Conservation (phyloP, 164 flowering plant species). For the Tinospora cordifolia region DNA sequence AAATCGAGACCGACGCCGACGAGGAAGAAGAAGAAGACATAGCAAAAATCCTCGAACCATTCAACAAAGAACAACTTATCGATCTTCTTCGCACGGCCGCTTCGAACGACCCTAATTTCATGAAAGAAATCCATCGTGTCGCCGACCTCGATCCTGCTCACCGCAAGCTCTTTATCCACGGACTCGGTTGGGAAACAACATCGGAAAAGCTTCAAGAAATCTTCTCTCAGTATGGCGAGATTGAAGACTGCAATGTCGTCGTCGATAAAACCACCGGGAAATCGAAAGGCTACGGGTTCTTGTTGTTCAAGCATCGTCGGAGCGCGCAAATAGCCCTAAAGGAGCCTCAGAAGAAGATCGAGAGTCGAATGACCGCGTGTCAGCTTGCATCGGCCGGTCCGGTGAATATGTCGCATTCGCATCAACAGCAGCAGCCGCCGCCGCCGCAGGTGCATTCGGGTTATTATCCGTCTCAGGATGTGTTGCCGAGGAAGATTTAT, state of each 20-base stretch:
- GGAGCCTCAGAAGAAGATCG: slow-evolving; percentile 42
- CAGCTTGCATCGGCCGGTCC: slow-evolving; percentile 39
- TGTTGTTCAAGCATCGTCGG: slow-evolving; percentile 30
- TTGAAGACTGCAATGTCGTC: slow-evolving; percentile 36
- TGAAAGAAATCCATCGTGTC: slow-evolving; percentile 29
- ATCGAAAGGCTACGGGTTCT: slow-evolving; percentile 43
- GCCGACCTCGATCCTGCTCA: slow-evolving; percentile 44
- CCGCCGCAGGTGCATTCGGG: slow-evolving; percentile 25
- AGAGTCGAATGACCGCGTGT: slow-evolving; percentile 35
- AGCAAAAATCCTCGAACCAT: slow-evolving; percentile 31
- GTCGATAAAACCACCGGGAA: slow-evolving; percentile 36
- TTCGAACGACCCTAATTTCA: slow-evolving; percentile 20
- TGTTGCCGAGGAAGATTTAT: slow-evolving; percentile 27
- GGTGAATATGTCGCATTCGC: slow-evolving; percentile 1
- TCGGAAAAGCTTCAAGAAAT: slow-evolving; percentile 24
- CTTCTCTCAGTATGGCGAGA: slow-evolving; percentile 33
- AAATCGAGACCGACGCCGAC: background rate
- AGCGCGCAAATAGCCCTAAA: slow-evolving; percentile 31
- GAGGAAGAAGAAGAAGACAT: slow-evolving; percentile 20
- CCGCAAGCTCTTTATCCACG: slow-evolving; percentile 45
- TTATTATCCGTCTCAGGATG: slow-evolving; percentile 12
- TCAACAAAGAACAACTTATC: slow-evolving; percentile 44
- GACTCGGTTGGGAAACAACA: slow-evolving; percentile 44
- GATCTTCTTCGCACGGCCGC: slow-evolving; percentile 32
- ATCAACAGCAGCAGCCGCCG: slow-evolving; percentile 9